These are phyloP conservation scores for Trametes cinnabarina DNA, from an alignment of 768 basidiomycete species.

Conservation along the genomic window DNA sequence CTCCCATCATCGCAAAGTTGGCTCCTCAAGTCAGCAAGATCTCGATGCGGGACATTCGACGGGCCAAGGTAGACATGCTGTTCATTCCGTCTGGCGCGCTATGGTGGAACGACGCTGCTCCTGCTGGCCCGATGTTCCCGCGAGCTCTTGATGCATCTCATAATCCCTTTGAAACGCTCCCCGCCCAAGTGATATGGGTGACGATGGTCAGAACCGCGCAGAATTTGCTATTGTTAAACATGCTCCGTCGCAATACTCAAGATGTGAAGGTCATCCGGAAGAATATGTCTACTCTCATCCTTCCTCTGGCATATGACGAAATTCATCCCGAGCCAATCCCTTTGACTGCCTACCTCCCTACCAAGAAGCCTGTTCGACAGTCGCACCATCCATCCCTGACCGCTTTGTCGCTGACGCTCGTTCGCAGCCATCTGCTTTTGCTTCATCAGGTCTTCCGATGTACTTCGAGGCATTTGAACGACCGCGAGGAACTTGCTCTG, in stretches of 20 bases:
- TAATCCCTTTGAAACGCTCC: conserved; percentile 32
- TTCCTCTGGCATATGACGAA: conserved; percentile 44
- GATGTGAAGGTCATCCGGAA: conserved; percentile 69
- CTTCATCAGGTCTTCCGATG: conserved; percentile 69
- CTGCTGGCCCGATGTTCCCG: conserved; percentile 62
- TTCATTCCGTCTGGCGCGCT: conserved; percentile 68
- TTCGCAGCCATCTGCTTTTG: conserved; percentile 67
- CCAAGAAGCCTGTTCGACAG: not conserved
- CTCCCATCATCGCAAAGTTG: conserved; percentile 59
- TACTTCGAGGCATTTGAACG: conserved; percentile 68
- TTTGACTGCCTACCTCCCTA: conserved; percentile 26
- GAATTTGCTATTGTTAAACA: conserved; percentile 61
- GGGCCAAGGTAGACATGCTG: conserved; percentile 67
- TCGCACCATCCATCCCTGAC: conserved; percentile 28
- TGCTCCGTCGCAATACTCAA: conserved; percentile 64
- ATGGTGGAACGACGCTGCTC: conserved; percentile 63
- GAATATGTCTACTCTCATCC: conserved; percentile 55
- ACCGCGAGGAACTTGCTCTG: conserved; percentile 62
- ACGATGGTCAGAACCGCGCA: conserved; percentile 68
- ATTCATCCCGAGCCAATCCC: conserved; percentile 48
- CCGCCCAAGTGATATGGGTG: conserved; percentile 48
- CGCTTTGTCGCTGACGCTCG: conserved; percentile 57
- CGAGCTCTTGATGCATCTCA: conserved; percentile 30
- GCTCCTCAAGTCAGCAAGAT: conserved; percentile 67
- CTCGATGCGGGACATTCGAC: conserved; percentile 67